These are phyloP conservation scores for Verticillium zaregamsianum DNA, from an alignment of 2,329 filamentous ascomycete genomes.

Conservation along the genomic window DNA sequence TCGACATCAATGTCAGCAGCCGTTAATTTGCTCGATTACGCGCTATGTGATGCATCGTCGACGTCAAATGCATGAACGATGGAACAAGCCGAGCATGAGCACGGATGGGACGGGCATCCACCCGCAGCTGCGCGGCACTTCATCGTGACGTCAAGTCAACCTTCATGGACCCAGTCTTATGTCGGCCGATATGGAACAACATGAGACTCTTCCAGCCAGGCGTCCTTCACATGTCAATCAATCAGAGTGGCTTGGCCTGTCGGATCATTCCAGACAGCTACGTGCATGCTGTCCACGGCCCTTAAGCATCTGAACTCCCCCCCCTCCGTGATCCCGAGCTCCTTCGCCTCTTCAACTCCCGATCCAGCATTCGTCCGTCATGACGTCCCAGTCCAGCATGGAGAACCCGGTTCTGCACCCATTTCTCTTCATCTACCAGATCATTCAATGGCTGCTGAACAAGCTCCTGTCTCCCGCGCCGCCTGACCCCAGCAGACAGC, in stretches of 20 bases:
- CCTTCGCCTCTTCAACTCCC: background rate
- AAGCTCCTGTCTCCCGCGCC: slow-evolving; percentile 66
- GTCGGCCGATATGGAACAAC: background rate
- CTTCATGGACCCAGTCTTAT: background rate
- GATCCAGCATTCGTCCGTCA: slow-evolving; percentile 10
- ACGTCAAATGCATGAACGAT: background rate
- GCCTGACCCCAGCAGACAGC: slow-evolving; percentile 51
- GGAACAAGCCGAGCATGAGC: background rate
- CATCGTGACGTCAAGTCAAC: background rate
- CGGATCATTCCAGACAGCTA: background rate
- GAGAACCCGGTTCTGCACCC: slow-evolving; percentile 44
- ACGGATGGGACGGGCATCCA: background rate
- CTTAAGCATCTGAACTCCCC: background rate
- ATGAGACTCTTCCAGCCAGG: background rate
- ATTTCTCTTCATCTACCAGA: slow-evolving; percentile 58
- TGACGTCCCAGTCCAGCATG: slow-evolving; percentile 26
- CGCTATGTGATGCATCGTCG: background rate
- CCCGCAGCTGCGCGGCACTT: background rate
- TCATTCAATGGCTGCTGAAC: slow-evolving; percentile 61
- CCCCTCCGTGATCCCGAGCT: background rate
- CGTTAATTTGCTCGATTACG: no score
- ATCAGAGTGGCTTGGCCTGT: background rate
- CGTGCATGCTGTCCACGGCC: background rate
- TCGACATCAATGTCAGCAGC: no score
- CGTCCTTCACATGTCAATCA: background rate